Conservation (phyloP, 2,329 filamentous ascomycete genomes). For the Hypoxylon sp. region DNA sequence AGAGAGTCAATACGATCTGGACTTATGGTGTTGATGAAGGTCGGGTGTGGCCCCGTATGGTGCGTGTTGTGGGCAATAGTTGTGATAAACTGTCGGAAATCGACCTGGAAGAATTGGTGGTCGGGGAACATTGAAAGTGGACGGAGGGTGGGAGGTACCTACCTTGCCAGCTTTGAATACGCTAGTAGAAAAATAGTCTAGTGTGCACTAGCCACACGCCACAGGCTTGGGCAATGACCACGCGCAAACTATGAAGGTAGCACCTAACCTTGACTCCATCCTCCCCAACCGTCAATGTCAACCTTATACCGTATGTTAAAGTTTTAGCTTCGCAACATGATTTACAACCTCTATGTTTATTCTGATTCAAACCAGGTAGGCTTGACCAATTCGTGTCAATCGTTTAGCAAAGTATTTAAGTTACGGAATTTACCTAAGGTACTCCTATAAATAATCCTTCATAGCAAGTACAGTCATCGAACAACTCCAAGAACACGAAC, state of each 20-base stretch:
- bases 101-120: constrained; percentile 52
- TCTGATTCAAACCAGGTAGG: too few relatives aligned
- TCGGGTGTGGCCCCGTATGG: constrained; percentile 49
- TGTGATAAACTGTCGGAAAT: constrained; percentile 54
- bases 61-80: constrained; percentile 51
- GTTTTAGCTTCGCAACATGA: too few relatives aligned
- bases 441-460: neutral
- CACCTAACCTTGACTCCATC: too few relatives aligned
- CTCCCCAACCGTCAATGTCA: too few relatives aligned
- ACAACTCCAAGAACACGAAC: neutral
- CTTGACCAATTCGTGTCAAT: too few relatives aligned
- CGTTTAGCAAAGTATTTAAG: too few relatives aligned
- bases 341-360: too few relatives aligned
- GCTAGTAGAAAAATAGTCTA: constrained; percentile 36
- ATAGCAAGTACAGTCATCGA: neutral
- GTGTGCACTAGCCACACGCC: constrained; percentile 42
- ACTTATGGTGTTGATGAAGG: constrained; percentile 47
- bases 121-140: constrained; percentile 49
- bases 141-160: constrained; percentile 48
- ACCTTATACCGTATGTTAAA: too few relatives aligned
- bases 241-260: neutral
- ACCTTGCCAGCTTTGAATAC: constrained; percentile 40
- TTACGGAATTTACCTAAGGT: neutral
- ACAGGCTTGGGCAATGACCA: constrained; percentile 17
- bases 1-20: constrained; percentile 38